Base-by-base conservation (phyloP, 768 basidiomycete genomes). In the Lepiota brunneoincarnata region DNA sequence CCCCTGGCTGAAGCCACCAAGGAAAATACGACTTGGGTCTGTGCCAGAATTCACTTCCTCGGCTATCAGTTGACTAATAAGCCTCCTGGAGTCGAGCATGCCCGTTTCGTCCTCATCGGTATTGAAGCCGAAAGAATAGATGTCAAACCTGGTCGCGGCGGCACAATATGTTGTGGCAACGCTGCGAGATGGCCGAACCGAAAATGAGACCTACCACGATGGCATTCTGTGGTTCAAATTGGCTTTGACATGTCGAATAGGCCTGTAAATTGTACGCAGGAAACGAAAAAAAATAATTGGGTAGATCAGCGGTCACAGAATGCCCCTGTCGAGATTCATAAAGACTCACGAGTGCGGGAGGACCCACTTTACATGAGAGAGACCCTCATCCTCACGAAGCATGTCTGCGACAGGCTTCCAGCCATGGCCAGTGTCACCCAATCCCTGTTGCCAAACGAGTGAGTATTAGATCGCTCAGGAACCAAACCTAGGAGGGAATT, bases 1-100 rank as follows among this genome's bases (percentile, higher is more conserved):
- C 35, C 91, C 93, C 67, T 96, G 93, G 56, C 85, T 88, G 72
- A 95, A 96, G 9, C 94, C 94, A 34, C 91, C 93, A 20, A 98
- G 69, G 28, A 96, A 79, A 61, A 96, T 88, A 47, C 88, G 81
- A 51, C 77, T 75, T 21, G 86, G 71, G 7, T 83, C 77, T 49
- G 87, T 82, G 31, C 90, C 90, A 6, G 77, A 75, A 44, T 84
- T 82, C 17, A 94, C 74, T 69, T 98, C 94, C 2, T 77, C 75
- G 11, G 81, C 75, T 63, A 98, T 85, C 59, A 95, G 72, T 54
- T 79, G 70, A 61, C 85, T 85, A 61, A 96, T 74, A 23, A 76
- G 67, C 24, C 74, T 70, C 6, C 81, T 78, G 28, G 88, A 83
- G 26, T 79, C 66, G 28, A 88, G 75, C 82, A 97, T 89, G 39